phyloP scores from a whole-genome alignment of 345 rosid species.

The Barbarea vulgaris region DNA sequence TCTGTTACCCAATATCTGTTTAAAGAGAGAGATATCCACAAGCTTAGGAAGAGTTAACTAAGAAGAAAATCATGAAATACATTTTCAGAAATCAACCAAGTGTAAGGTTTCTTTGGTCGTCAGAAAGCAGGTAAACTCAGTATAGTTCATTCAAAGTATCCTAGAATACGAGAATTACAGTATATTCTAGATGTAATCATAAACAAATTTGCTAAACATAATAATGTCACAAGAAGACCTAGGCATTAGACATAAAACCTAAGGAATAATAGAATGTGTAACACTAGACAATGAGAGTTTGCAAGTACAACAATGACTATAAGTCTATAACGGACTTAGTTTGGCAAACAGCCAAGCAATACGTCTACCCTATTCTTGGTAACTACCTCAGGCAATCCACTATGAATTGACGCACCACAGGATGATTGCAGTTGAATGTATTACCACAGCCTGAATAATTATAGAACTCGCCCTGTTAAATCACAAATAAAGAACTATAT shows the following conservation, averaged over 20 bases:
- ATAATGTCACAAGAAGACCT: constrained; percentile 4
- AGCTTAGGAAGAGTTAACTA: constrained; percentile 8
- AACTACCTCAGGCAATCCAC: constrained; percentile 87
- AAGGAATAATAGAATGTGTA: neutral
- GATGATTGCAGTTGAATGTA: constrained; percentile 98
- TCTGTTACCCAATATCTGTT: constrained; percentile 97
- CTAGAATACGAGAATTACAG: neutral
- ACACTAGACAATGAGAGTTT: neutral
- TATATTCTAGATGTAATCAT: neutral
- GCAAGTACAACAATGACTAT: constrained; percentile 11
- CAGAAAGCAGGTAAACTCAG: constrained; percentile 13
- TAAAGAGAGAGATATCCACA: constrained; percentile 19
- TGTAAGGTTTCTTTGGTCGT: neutral
- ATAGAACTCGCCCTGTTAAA: constrained; percentile 86
- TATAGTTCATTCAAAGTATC: neutral
- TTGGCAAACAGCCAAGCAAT: constrained; percentile 6
- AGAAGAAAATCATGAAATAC: neutral
- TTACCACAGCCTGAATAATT: constrained; percentile 99
- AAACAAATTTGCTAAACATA: neutral
- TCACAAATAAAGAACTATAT: too few relatives aligned
- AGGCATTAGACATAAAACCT: neutral
- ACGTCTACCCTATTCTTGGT: neutral
- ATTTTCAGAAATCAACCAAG: neutral
- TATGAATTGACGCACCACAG: constrained; percentile 87
- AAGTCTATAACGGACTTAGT: constrained; percentile 2